Evolutionary conservation across 345 rosid species (phyloP).

Genomic region (Pseudoturritis turrita): DNA sequence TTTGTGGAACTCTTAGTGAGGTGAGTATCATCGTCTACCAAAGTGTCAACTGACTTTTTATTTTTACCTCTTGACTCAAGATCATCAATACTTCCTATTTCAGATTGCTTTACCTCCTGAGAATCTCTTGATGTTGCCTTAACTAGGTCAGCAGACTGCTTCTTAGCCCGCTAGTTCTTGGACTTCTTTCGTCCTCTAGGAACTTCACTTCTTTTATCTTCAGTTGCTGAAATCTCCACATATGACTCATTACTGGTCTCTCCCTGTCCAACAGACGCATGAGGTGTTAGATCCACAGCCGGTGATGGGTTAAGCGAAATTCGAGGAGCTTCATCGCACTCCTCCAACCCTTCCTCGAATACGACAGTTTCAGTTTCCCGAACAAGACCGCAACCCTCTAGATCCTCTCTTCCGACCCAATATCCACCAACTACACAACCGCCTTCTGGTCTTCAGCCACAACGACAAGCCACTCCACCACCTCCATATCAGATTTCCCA

Average conservation of each 20-base stretch:
- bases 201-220: slow-evolving; percentile 45
- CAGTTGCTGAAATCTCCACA: slow-evolving; percentile 23
- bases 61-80: slow-evolving; percentile 30
- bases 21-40: slow-evolving; percentile 36
- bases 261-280: slow-evolving; percentile 35
- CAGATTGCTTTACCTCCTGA: slow-evolving; percentile 43
- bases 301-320: too few relatives aligned
- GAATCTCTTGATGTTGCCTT: slow-evolving; percentile 45
- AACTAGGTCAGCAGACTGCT: slow-evolving; percentile 52
- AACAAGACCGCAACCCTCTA: too few relatives aligned
- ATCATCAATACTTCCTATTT: slow-evolving; percentile 35
- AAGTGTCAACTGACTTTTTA: slow-evolving; percentile 28
- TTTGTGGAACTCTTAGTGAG: slow-evolving; percentile 26
- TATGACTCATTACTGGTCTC: slow-evolving; percentile 32
- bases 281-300: too few relatives aligned
- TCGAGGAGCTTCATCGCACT: too few relatives aligned
- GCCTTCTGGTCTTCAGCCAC: too few relatives aligned
- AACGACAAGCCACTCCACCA: too few relatives aligned
- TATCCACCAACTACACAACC: too few relatives aligned
- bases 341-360: too few relatives aligned
- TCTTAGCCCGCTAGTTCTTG: slow-evolving; percentile 65
- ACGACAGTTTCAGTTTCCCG: too few relatives aligned
- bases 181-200: slow-evolving; percentile 70
- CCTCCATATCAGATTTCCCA: too few relatives aligned
- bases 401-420: too few relatives aligned